Conservation (phyloP, 2,329 filamentous ascomycete genomes). For the Metarhizium robertsii region DNA sequence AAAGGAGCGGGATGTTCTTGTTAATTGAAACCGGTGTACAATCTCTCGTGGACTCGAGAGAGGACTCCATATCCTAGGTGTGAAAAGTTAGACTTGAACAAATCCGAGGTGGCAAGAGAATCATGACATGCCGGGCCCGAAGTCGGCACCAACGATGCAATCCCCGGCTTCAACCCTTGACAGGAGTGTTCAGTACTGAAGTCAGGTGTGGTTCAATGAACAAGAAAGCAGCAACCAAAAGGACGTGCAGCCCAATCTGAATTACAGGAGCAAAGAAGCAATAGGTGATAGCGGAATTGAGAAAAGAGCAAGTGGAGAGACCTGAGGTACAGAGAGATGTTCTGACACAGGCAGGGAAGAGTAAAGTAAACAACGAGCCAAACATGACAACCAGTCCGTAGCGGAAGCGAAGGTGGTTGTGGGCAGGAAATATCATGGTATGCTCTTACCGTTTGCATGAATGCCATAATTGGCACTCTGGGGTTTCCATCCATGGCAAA, state of each 20-base stretch:
- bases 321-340: conserved; percentile 7
- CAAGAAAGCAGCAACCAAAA: conserved; percentile 18
- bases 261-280: conserved; percentile 15
- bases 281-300: conserved; percentile 8
- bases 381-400: not conserved
- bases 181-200: not conserved
- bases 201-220: conserved; percentile 2
- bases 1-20: conserved; percentile 57
- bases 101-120: conserved; percentile 9
- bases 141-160: conserved; percentile 2
- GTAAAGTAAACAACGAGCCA: conserved; percentile 3
- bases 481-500: not conserved
- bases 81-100: conserved; percentile 6
- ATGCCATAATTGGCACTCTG: not conserved
- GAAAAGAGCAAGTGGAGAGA: conserved; percentile 17
- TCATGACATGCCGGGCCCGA: conserved; percentile 2
- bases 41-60: conserved; percentile 13
- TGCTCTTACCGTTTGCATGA: conserved; percentile 7
- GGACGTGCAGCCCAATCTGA: conserved; percentile 5
- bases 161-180: not conserved
- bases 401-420: not conserved
- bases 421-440: conserved; percentile 3
- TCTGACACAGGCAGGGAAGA: conserved; percentile 1
- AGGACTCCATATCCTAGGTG: conserved; percentile 28
- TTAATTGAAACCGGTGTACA: conserved; percentile 13